Evolutionary conservation across 192 early-diverging fungal genomes (phyloP).

Genomic region (Backusella mclennaniae): DNA sequence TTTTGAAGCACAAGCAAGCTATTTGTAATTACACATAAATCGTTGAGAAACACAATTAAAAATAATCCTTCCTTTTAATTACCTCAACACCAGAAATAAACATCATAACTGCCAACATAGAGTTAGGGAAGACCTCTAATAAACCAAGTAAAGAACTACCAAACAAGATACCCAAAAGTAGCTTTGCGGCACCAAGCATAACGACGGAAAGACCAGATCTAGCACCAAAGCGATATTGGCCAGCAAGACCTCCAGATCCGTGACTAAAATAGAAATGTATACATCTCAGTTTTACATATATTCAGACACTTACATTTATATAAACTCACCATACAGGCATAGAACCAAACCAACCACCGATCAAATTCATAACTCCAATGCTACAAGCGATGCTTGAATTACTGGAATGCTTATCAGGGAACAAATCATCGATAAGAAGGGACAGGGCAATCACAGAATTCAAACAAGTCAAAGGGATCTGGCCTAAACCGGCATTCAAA

Average conservation of each 20-base stretch:
- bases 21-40: neutral
- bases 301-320: neutral
- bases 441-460: constrained; percentile 85
- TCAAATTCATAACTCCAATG: constrained; percentile 77
- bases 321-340: constrained; percentile 65
- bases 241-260: constrained; percentile 88
- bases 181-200: constrained; percentile 72
- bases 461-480: constrained; percentile 81
- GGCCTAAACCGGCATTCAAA: constrained; percentile 79
- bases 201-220: constrained; percentile 78
- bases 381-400: constrained; percentile 56
- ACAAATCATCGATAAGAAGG: constrained; percentile 78
- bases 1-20: constrained; percentile 27
- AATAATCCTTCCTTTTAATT: constrained; percentile 21
- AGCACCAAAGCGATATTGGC: constrained; percentile 93
- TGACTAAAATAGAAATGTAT: constrained; percentile 35
- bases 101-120: constrained; percentile 85
- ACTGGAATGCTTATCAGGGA: constrained; percentile 58
- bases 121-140: constrained; percentile 69
- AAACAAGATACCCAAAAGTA: constrained; percentile 76
- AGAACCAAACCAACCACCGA: constrained; percentile 76
- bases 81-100: constrained; percentile 82
- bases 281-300: neutral
- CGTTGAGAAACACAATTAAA: neutral
- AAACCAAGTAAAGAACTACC: constrained; percentile 74